Evolutionary conservation across 805 yeast genomes (phyloP), one percentile per base, ranked within the genome.

Genomic region (Kuraishia piskuri): DNA sequence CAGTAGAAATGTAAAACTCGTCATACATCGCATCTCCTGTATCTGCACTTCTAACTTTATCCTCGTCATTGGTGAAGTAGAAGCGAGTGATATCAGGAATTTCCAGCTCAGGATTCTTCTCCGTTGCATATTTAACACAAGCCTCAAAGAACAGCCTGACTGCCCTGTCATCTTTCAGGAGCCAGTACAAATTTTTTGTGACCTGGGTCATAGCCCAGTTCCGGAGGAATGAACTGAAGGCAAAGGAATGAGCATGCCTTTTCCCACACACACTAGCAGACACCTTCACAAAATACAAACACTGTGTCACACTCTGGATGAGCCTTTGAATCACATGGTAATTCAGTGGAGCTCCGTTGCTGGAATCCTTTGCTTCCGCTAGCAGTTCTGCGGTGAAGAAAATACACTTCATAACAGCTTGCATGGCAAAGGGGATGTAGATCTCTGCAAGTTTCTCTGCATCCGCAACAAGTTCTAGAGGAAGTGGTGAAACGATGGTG

Each of bases 151-250:
- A 12, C 19, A 45, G 19, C 22, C 23, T 12, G 22, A 45, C 19
- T 9, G 47, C 23, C 22, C 19, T 45, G 22, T 7, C 23, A 22
- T 22, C 25, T 7, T 19, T n/a, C 14, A 47, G 49, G n/a, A 47
- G 14, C 25, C 21, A 21, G 49, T 22, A 47, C 17, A 47, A 2
- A 19, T 47, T 22, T 19, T 47, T 22, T n/a, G 21, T 21, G 9
- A 47, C 26, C 31, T 22, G 49, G 31, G 25, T n/a, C 49, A 23
- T 20, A 10, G 49, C 23, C 49, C 49, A 47, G 49, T 47, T 25
- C 8, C 49, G 23, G 14, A 47, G 25, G 24, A 22, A 47, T 31
- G 49, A 17, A 22, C 20, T n/a, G 49, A 20, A 21, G 17, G 25
- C 22, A 31, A 47, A 22, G 9, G 49, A 47, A 19, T 47, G 31